Evolutionary conservation across 495 filamentous ascomycete genomes (phyloP).

Genomic region (Hypoxylon fuscum): DNA sequence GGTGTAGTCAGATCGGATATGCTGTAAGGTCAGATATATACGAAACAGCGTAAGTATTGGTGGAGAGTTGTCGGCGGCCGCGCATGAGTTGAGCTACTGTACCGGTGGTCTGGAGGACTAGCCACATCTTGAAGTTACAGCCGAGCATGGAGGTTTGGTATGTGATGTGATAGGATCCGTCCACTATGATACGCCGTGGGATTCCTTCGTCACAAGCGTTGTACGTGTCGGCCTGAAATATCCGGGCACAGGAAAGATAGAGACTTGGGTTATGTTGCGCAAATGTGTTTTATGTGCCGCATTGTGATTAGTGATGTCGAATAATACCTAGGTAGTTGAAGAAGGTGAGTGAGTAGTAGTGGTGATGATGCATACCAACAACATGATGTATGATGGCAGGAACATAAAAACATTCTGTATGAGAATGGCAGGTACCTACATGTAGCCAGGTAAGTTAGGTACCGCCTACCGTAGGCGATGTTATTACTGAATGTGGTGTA

Average conservation of each 20-base stretch:
- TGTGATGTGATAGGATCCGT: constrained; percentile 30
- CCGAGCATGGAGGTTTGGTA: constrained; percentile 23
- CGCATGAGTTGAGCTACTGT: constrained; percentile 11
- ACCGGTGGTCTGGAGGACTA: constrained; percentile 32
- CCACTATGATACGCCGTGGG: constrained; percentile 25
- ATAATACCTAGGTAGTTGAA: too few species aligned
- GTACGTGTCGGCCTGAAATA: constrained; percentile 15
- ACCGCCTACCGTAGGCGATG: too few species aligned
- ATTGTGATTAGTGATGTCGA: background rate
- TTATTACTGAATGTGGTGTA: constrained; percentile 1
- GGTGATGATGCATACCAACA: background rate
- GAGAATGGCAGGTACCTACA: constrained; percentile 17
- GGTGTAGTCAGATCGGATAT: constrained; percentile 25
- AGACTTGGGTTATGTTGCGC: background rate
- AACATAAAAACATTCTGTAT: background rate
- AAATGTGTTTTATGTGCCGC: background rate
- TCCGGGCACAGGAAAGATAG: constrained; percentile 4
- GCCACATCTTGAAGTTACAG: constrained; percentile 31
- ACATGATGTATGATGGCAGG: background rate
- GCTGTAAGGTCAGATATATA: constrained; percentile 27
- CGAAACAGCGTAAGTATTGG: constrained; percentile 19
- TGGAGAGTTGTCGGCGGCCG: constrained; percentile 20
- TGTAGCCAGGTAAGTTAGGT: background rate
- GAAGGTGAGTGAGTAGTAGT: too few species aligned
- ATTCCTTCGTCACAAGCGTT: constrained; percentile 22